These are phyloP conservation scores for Cantharellus cinnabarinus DNA, from an alignment of 768 basidiomycete genomes.

Conservation along the genomic window DNA sequence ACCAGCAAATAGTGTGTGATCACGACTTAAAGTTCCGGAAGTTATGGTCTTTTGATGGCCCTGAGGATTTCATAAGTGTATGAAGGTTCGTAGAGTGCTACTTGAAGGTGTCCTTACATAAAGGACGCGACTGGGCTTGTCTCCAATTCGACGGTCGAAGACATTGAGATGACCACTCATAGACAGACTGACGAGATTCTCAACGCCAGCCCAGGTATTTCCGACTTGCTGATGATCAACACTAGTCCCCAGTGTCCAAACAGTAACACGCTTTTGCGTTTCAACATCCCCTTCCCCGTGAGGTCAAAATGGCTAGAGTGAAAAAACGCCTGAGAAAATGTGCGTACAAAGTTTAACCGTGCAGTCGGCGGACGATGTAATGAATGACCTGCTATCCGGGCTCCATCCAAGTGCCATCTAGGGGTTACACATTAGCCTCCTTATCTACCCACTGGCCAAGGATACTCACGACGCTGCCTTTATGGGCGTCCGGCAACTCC, in stretches of 20 bases:
- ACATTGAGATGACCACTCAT: conserved; percentile 64
- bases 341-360: conserved; percentile 69
- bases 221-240: conserved; percentile 72
- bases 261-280: conserved; percentile 39
- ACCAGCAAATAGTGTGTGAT: conserved; percentile 52
- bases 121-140: conserved; percentile 39
- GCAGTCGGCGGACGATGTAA: conserved; percentile 73
- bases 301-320: not conserved
- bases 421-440: not conserved
- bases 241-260: conserved; percentile 57
- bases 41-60: conserved; percentile 72
- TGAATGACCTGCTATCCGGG: conserved; percentile 45
- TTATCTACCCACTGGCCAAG: not conserved
- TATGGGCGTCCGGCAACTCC: conserved; percentile 53
- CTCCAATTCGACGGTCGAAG: conserved; percentile 51
- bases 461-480: conserved; percentile 48
- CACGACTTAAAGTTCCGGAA: conserved; percentile 24
- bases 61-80: conserved; percentile 17
- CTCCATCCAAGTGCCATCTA: conserved; percentile 44
- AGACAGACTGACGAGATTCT: conserved; percentile 63
- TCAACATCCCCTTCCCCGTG: conserved; percentile 53
- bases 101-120: conserved; percentile 25
- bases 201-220: conserved; percentile 57
- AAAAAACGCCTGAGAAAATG: not conserved
- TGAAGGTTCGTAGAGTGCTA: not conserved